These are phyloP conservation scores for Xylaria acuta DNA, from an alignment of 495 filamentous ascomycete genomes.

Conservation along the genomic window DNA sequence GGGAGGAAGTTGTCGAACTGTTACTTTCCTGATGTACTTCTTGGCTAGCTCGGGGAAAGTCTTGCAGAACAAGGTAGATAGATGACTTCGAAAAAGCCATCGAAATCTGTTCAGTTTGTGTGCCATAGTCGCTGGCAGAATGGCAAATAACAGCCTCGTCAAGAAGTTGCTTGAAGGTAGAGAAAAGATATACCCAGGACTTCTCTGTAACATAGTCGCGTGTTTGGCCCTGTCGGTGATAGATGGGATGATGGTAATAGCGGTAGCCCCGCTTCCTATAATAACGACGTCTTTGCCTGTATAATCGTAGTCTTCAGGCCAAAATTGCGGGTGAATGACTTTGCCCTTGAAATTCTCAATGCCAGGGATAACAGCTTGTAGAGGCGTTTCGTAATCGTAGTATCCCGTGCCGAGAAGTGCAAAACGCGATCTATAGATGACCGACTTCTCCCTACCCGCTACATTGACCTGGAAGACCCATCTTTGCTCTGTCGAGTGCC, in stretches of 20 bases:
- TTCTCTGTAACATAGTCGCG: constrained; percentile 67
- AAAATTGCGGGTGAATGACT: constrained; percentile 69
- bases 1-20: constrained; percentile 59
- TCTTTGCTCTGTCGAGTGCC: constrained; percentile 61
- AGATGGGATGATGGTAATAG: constrained; percentile 61
- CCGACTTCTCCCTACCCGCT: constrained; percentile 38
- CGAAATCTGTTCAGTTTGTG: background rate
- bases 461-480: constrained; percentile 69
- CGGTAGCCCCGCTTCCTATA: constrained; percentile 65
- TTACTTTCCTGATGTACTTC: constrained; percentile 50
- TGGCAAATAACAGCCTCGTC: constrained; percentile 22
- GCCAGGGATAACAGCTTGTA: constrained; percentile 64
- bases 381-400: constrained; percentile 67
- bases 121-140: constrained; percentile 12
- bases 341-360: constrained; percentile 63
- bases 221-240: constrained; percentile 55
- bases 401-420: constrained; percentile 71
- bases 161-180: constrained; percentile 37
- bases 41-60: constrained; percentile 60
- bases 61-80: constrained; percentile 29
- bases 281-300: constrained; percentile 58
- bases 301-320: constrained; percentile 60
- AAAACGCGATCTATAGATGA: constrained; percentile 58
- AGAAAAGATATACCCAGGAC: constrained; percentile 65
- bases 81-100: constrained; percentile 10